Evolutionary conservation across 208 protist genomes (phyloP).

Genomic region (Wallacemonas sp.): DNA sequence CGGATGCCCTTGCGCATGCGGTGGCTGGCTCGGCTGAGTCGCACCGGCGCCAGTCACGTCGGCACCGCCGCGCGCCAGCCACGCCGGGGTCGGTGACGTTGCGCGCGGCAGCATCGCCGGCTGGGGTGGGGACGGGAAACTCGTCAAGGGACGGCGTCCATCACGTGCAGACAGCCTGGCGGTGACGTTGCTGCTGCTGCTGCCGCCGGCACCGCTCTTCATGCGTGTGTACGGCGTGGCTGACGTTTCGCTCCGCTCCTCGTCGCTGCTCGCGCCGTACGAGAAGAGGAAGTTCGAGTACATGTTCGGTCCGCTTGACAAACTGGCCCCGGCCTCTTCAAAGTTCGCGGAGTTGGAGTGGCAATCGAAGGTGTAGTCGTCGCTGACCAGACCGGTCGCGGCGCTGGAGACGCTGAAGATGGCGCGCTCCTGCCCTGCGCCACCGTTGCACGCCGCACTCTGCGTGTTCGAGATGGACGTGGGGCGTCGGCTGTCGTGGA

Average conservation of each 20-base stretch:
- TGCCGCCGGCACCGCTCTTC: not conserved
- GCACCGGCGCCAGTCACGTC: too few relatives aligned
- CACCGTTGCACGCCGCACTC: too few relatives aligned
- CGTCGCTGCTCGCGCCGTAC: not conserved
- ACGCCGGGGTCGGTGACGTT: too few relatives aligned
- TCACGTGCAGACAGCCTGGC: too few relatives aligned
- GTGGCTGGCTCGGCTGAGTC: too few relatives aligned
- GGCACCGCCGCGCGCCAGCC: too few relatives aligned
- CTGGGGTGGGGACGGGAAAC: too few relatives aligned
- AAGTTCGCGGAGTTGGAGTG: slow-evolving; percentile 4
- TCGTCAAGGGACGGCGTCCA: too few relatives aligned
- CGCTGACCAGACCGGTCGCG: not conserved
- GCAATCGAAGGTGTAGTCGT: slow-evolving; percentile 7
- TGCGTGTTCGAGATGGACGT: too few relatives aligned
- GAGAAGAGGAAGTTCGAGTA: not conserved
- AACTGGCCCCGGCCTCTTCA: not conserved
- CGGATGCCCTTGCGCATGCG: too few relatives aligned
- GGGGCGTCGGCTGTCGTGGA: too few relatives aligned
- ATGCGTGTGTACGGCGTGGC: not conserved
- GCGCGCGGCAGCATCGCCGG: too few relatives aligned
- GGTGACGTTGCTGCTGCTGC: not conserved
- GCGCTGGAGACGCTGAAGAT: not conserved
- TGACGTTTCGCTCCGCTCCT: not conserved
- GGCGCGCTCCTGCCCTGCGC: not conserved
- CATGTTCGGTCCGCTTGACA: not conserved